Conservation (phyloP, 768 basidiomycete genomes). For the Thelephora ganbajun region DNA sequence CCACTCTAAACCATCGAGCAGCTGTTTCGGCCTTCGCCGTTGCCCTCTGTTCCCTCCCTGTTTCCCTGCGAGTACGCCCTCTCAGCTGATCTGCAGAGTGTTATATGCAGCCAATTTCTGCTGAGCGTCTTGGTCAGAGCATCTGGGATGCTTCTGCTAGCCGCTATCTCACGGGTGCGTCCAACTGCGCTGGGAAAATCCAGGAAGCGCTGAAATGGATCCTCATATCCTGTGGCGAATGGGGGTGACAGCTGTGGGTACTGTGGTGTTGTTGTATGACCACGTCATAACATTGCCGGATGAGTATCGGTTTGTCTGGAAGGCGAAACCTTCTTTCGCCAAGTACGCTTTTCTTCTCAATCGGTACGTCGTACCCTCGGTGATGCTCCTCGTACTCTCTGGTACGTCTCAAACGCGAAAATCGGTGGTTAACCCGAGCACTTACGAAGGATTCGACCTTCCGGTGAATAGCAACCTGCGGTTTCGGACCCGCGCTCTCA, state of each 20-base stretch:
- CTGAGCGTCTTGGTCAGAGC: too few relatives aligned
- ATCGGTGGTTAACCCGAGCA: too few relatives aligned
- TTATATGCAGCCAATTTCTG: too few relatives aligned
- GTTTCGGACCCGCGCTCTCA: too few relatives aligned
- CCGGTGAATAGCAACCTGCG: too few relatives aligned
- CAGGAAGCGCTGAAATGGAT: neutral
- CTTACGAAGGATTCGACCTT: too few relatives aligned
- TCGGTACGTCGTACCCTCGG: conserved; percentile 20
- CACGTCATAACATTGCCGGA: conserved; percentile 25
- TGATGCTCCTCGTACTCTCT: neutral
- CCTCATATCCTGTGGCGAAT: neutral
- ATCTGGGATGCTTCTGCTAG: conserved; percentile 9
- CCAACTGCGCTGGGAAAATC: neutral
- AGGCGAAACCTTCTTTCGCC: conserved; percentile 20
- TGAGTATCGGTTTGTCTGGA: conserved; percentile 28
- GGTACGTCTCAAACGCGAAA: too few relatives aligned
- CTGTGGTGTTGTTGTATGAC: conserved; percentile 26
- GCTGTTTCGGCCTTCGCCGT: too few relatives aligned
- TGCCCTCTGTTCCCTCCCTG: too few relatives aligned
- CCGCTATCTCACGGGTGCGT: conserved; percentile 10
- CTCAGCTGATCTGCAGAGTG: too few relatives aligned
- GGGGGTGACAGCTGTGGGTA: conserved; percentile 17
- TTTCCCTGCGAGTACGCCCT: too few relatives aligned
- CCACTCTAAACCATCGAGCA: too few relatives aligned
- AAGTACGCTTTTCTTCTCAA: conserved; percentile 27